phyloP scores from a whole-genome alignment of 768 basidiomycete species.

The Hygrocybe punicea region DNA sequence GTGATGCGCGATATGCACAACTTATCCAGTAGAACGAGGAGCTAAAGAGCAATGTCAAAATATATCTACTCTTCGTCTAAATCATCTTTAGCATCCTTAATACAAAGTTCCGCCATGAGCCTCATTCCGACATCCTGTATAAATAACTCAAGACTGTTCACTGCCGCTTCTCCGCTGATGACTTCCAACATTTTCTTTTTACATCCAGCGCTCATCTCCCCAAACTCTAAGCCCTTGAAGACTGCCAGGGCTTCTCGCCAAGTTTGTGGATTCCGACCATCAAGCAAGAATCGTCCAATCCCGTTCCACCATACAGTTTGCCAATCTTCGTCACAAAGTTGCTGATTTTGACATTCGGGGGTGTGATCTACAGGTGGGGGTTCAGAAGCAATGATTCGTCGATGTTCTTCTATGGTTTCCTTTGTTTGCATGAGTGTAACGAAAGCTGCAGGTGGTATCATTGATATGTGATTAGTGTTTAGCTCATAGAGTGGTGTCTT shows the following conservation, averaged over 20 bases:
- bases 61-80: background rate
- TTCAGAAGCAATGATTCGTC: background rate
- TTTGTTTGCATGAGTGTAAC: background rate
- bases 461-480: background rate
- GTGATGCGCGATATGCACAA: too few relatives aligned
- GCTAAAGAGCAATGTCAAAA: too few relatives aligned
- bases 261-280: conserved; percentile 15
- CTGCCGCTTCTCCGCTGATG: background rate
- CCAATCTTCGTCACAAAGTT: conserved; percentile 17
- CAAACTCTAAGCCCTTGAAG: conserved; percentile 16
- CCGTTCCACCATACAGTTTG: conserved; percentile 19
- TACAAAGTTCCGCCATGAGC: background rate
- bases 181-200: background rate
- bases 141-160: background rate
- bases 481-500: background rate
- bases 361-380: background rate
- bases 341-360: background rate
- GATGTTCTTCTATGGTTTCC: background rate
- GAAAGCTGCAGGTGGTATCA: background rate
- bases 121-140: background rate
- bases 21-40: too few relatives aligned
- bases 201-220: conserved; percentile 12
- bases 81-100: background rate
- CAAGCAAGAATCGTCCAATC: conserved; percentile 19
- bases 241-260: conserved; percentile 13